phyloP scores from a whole-genome alignment of 2,329 filamentous ascomycete species.

The Phialocephala sp. region DNA sequence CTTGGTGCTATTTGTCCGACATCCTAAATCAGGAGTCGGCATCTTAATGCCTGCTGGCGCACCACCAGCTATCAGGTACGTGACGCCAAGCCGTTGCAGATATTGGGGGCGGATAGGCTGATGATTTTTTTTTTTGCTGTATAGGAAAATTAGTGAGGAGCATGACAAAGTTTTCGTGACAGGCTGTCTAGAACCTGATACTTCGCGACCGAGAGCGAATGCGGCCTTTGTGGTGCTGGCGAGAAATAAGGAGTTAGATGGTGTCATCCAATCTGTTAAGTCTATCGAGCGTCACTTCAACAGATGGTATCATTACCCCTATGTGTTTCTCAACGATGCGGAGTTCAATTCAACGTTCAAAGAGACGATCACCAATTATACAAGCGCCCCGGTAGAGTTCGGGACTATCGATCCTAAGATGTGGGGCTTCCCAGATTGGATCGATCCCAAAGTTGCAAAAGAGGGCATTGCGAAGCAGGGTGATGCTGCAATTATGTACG shows the following conservation, averaged over 20 bases:
- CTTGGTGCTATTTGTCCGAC: constrained; percentile 84
- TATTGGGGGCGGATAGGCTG: constrained; percentile 23
- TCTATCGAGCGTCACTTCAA: constrained; percentile 99
- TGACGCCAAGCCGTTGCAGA: constrained; percentile 14
- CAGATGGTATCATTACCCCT: constrained; percentile 97
- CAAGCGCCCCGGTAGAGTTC: constrained; percentile 87
- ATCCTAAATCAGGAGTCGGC: constrained; percentile 80
- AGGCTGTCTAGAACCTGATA: constrained; percentile 84
- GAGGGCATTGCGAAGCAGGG: constrained; percentile 97
- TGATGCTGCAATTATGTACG: constrained; percentile 98
- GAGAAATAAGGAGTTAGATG: constrained; percentile 93
- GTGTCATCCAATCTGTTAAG: constrained; percentile 95
- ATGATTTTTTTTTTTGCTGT: constrained; percentile 29
- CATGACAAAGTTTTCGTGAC: constrained; percentile 96
- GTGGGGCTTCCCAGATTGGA: constrained; percentile 98
- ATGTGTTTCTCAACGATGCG: constrained; percentile 96
- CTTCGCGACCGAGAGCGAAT: constrained; percentile 81
- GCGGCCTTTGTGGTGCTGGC: constrained; percentile 95
- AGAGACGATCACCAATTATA: constrained; percentile 85
- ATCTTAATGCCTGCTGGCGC: constrained; percentile 88
- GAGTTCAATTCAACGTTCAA: constrained; percentile 97
- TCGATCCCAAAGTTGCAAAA: constrained; percentile 89
- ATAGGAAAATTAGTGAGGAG: constrained; percentile 93
- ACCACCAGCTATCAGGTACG: constrained; percentile 86
- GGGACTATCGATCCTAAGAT: constrained; percentile 88